These are phyloP conservation scores for Chlamydomonas sp. DNA, from an alignment of 139 green algal species.

Conservation along the genomic window DNA sequence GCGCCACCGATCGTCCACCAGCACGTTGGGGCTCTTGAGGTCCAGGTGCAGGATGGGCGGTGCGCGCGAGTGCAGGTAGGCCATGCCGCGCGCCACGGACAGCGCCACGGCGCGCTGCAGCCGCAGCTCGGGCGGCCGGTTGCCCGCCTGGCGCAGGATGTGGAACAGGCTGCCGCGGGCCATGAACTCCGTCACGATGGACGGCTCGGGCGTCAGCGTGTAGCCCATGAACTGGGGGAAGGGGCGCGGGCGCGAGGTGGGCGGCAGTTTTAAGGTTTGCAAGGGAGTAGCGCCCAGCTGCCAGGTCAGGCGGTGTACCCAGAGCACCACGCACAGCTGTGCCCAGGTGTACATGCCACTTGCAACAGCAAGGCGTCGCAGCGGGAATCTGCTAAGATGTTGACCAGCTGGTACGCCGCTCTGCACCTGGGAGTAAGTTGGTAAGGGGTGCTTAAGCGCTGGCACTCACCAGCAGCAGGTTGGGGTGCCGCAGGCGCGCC, in stretches of 20 bases:
- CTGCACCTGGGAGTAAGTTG: neutral
- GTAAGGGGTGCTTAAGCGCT: neutral
- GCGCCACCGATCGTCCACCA: constrained; percentile 78
- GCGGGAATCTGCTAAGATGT: no score
- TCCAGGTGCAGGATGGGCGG: constrained; percentile 89
- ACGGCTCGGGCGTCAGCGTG: constrained; percentile 40
- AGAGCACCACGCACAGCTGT: no score
- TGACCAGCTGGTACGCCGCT: no score
- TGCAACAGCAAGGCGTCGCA: no score
- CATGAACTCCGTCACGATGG: constrained; percentile 66
- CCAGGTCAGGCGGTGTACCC: no score
- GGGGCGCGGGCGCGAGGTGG: no score
- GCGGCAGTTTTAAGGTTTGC: no score
- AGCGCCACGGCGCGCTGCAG: constrained; percentile 61
- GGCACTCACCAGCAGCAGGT: constrained; percentile 61
- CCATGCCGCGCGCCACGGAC: constrained; percentile 74
- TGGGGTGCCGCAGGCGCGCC: constrained; percentile 64
- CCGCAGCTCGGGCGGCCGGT: constrained; percentile 42
- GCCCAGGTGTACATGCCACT: no score
- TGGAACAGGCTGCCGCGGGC: constrained; percentile 58
- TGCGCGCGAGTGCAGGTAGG: constrained; percentile 82
- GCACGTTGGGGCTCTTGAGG: constrained; percentile 83
- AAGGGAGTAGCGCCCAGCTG: no score
- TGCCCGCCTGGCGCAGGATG: constrained; percentile 47
- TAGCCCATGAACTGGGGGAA: constrained; percentile 68